phyloP scores from a whole-genome alignment of 2,329 filamentous ascomycete species.

The Aspergillus floridensis region DNA sequence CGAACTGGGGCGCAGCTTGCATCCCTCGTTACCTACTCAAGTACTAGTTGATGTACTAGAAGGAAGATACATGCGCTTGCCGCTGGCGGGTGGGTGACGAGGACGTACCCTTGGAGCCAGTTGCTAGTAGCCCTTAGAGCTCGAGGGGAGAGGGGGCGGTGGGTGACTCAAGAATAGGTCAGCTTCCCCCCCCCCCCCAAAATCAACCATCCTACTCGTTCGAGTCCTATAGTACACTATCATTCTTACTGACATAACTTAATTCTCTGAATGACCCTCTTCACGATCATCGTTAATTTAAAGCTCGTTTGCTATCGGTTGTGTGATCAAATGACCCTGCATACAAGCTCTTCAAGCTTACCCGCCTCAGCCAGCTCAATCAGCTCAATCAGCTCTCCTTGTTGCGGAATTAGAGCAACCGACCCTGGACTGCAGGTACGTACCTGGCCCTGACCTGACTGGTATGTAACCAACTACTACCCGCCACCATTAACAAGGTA shows the following conservation, averaged over 20 bases:
- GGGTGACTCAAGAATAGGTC: not conserved
- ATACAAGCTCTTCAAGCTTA: not conserved
- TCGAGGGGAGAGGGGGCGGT: not conserved
- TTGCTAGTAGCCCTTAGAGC: not conserved
- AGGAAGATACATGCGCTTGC: not conserved
- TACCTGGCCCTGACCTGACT: not conserved
- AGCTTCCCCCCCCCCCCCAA: not conserved
- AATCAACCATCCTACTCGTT: not conserved
- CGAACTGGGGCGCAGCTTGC: conserved; percentile 5
- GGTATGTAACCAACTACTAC: not conserved
- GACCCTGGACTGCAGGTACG: conserved; percentile 4
- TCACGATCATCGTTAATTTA: not conserved
- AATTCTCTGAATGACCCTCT: not conserved
- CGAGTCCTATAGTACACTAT: no score
- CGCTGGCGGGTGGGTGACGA: not conserved
- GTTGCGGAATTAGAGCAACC: not conserved
- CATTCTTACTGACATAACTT: not conserved
- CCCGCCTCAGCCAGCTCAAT: not conserved
- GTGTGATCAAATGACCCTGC: conserved; percentile 6
- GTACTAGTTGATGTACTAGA: not conserved
- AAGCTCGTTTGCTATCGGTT: not conserved
- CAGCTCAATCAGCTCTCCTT: not conserved
- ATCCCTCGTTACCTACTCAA: not conserved
- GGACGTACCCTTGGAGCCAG: not conserved
- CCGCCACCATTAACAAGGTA: not conserved